Base-by-base conservation (phyloP, 768 basidiomycete species). In the Naganishia randhawae region DNA sequence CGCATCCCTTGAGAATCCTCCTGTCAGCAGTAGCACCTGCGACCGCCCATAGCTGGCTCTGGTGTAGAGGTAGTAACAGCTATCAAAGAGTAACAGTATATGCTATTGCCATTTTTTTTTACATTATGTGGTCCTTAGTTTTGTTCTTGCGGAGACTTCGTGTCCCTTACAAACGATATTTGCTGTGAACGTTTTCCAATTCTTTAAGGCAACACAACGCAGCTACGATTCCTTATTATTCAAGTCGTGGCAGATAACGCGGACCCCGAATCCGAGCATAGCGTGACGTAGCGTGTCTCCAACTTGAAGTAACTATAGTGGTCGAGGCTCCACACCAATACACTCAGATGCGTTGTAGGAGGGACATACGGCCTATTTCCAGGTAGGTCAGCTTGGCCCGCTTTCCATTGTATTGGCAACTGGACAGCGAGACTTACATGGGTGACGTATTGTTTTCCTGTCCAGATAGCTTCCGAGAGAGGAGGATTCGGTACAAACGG, bases 311-410 rank as follows among this genome's bases (percentile, higher is more conserved):
- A 7, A 8, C 54, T 55, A 61, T 13, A 39, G 41, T 11, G 57
- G 57, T 57, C 53, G 53, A n/a, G 66, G 66, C 31, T 37, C 27
- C 27, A 31, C 37, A 10, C 66, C 66, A 14, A 54, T 55, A 29
- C 66, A 67, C 16, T 67, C 66, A 0, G 53, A 54, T 3, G 66
- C 66, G 50, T 67, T 67, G 66, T 67, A 67, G 2, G 52, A 54
- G 16, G 66, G 66, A 41, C 66, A 67, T 22, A 67, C 31, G 10
- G 66, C 66, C 66, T 67, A 29, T 25, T 17, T 4, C 9, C 19
- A 10, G 22, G 16, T 9, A 11, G 11, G 41, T 67, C 53, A 67
- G 66, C 66, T 22, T 31, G 13, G 35, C 5, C 33, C n/a, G 25
- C 14, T 22, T 27, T 33, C 2, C n/a, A 4, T 32, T 27, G 14